Evolutionary conservation across 371 early-diverging fungal species (phyloP), one percentile per base, ranked within the genome.

Genomic region (Mycotypha africana): DNA sequence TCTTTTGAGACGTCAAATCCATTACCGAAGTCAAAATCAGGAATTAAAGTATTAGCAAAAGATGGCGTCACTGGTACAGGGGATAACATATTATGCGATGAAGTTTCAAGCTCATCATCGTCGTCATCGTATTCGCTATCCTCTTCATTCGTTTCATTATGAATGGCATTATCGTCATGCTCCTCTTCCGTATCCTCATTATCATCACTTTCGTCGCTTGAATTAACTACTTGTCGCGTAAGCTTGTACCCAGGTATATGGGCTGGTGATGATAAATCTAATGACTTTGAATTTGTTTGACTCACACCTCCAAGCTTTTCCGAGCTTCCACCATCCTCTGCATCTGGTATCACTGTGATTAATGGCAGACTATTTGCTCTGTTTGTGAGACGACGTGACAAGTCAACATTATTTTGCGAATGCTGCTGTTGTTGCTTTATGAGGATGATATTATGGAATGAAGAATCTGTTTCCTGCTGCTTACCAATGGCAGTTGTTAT

Each of bases 11-110:
- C 63, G 46, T 70, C 70, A 40, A 70, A 65, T 6, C 70, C 66
- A 35, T 70, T 70, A n/a, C 70, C 71, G 53, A 70, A 70, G 31
- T 70, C 71, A 44, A 70, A 70, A 45, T 70, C 71, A 21, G 67
- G 71, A 36, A 70, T 67, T 14, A 66, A 40, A 12, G 49, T 48
- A 21, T 67, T 56, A 2, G 53, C 60, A 37, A 51, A 32, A 3
- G 45, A 24, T 16, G 22, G 24, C 4, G 14, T 16, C 1, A 21
- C 26, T 19, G 31, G 23, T 40, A 41, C n/a, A 9, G 17, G 15
- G 11, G 24, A n/a, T 37, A 36, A 14, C 16, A 32, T 24, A 25
- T 34, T 2, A 14, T 28, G 8, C 12, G 19, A 12, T 7, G 44
- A 50, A 15, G 53, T 60, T 47, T 57, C 67, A 33, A 67, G 64